Conservation (phyloP, 2,329 filamentous ascomycete genomes). For the Cladosporium colombiae region DNA sequence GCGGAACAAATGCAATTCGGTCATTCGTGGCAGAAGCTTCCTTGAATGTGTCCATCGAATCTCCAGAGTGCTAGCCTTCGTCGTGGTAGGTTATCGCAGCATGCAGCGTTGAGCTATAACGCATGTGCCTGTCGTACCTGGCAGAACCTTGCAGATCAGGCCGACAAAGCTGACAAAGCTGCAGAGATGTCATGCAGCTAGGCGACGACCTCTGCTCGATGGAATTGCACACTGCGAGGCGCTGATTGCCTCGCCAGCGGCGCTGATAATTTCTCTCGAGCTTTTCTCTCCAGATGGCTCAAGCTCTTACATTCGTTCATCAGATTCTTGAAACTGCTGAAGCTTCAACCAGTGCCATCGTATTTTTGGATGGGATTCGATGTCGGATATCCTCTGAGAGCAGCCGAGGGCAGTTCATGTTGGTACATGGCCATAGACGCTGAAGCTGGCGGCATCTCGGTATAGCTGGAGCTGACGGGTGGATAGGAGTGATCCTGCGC, state of each 20-base stretch:
- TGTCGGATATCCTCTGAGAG: conserved; percentile 10
- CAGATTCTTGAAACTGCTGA: neutral
- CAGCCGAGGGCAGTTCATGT: conserved; percentile 1
- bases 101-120: neutral
- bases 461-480: conserved; percentile 9
- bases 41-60: neutral
- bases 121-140: neutral
- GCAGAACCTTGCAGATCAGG: neutral
- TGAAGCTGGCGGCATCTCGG: neutral
- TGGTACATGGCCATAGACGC: conserved; percentile 17
- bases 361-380: conserved; percentile 17
- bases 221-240: neutral
- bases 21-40: neutral
- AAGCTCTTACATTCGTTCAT: neutral
- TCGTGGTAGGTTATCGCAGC: neutral
- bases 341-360: conserved; percentile 9
- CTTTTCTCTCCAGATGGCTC: neutral
- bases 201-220: neutral
- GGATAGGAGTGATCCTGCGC: conserved; percentile 8
- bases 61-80: neutral
- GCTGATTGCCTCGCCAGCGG: conserved; percentile 15
- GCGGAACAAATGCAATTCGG: neutral
- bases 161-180: neutral
- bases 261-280: neutral
- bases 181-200: neutral